Evolutionary conservation across 495 filamentous ascomycete genomes (phyloP).

Genomic region (Pyronema omphalodes): DNA sequence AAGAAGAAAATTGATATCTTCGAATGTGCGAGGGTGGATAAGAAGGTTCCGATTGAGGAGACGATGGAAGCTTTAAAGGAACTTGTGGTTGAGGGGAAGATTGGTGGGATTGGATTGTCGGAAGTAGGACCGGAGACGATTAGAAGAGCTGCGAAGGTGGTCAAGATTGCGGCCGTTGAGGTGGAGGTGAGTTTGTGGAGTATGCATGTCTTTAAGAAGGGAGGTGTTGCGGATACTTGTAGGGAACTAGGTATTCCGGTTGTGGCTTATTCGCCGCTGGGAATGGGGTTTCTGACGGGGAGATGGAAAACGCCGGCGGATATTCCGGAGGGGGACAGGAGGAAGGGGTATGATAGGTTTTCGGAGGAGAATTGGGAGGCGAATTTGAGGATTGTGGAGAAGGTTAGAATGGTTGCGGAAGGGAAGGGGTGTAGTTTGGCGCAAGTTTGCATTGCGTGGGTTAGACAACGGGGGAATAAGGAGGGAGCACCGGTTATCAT

Average conservation of each 20-base stretch:
- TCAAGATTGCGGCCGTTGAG: slow-evolving; percentile 56
- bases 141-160: slow-evolving; percentile 45
- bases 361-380: slow-evolving; percentile 20
- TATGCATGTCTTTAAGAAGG: slow-evolving; percentile 34
- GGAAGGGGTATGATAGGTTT: slow-evolving; percentile 35
- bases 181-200: slow-evolving; percentile 56
- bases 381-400: neutral
- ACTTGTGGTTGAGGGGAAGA: slow-evolving; percentile 54
- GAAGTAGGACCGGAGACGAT: slow-evolving; percentile 60
- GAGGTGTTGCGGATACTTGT: slow-evolving; percentile 1
- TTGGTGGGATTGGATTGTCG: slow-evolving; percentile 54
- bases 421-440: slow-evolving; percentile 51
- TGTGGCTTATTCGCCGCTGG: slow-evolving; percentile 31
- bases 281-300: slow-evolving; percentile 35
- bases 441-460: slow-evolving; percentile 65
- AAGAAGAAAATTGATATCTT: slow-evolving; percentile 74
- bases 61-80: slow-evolving; percentile 38
- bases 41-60: slow-evolving; percentile 17
- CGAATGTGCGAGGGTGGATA: slow-evolving; percentile 36
- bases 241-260: slow-evolving; percentile 31
- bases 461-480: slow-evolving; percentile 35
- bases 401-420: slow-evolving; percentile 44
- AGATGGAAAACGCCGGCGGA: slow-evolving; percentile 40
- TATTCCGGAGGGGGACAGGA: slow-evolving; percentile 40
- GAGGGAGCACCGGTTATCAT: slow-evolving; percentile 53